These are phyloP conservation scores for Fusarium cicatricum DNA, from an alignment of 2,329 filamentous ascomycete genomes.

Conservation along the genomic window DNA sequence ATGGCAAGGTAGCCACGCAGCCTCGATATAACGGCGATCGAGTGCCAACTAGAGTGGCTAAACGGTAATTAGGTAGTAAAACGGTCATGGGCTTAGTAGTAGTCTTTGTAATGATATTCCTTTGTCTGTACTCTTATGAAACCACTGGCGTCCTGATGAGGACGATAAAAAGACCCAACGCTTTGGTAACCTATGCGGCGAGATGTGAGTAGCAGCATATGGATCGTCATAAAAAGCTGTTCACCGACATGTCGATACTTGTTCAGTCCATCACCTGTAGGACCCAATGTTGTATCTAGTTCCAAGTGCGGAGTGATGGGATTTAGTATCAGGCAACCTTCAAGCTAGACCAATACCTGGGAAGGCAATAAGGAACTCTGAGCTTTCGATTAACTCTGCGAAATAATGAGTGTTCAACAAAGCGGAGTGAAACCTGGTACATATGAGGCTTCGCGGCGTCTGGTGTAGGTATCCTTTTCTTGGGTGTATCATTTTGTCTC, in stretches of 20 bases:
- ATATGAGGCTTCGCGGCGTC: neutral
- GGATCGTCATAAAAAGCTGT: too few relatives aligned
- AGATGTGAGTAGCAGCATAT: too few relatives aligned
- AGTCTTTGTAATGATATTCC: conserved; percentile 15
- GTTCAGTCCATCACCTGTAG: too few relatives aligned
- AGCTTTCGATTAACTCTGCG: too few relatives aligned
- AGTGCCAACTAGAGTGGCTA: conserved; percentile 46
- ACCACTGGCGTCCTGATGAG: neutral
- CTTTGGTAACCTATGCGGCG: neutral
- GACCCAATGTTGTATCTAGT: too few relatives aligned
- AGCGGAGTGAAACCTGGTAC: neutral
- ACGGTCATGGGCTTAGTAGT: neutral
- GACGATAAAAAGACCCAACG: neutral
- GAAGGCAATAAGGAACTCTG: too few relatives aligned
- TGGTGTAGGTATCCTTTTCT: too few relatives aligned
- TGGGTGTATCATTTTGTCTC: conserved; percentile 20
- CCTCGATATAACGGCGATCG: conserved; percentile 48
- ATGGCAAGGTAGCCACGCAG: conserved; percentile 39
- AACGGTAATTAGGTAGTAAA: conserved; percentile 31
- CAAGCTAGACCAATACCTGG: too few relatives aligned
- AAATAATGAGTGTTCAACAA: too few relatives aligned
- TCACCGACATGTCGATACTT: too few relatives aligned
- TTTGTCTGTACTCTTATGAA: neutral
- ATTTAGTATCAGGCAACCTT: too few relatives aligned
- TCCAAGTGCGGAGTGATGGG: too few relatives aligned